These are phyloP conservation scores for Debaryomyces tyrocola DNA, from an alignment of 805 yeast genomes.

Conservation along the genomic window DNA sequence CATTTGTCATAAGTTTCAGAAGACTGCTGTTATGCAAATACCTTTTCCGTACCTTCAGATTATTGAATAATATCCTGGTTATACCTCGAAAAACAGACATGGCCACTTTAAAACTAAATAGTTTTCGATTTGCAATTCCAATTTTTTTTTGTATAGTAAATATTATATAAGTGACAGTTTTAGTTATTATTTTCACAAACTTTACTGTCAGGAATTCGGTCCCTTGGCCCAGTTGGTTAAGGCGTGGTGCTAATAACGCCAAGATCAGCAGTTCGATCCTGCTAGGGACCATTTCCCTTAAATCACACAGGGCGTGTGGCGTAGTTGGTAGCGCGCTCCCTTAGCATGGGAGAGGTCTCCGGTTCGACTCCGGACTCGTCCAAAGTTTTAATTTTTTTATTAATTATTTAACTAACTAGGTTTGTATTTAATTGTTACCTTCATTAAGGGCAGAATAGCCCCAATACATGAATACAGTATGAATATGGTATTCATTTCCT, in stretches of 20 bases:
- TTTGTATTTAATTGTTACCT: neutral
- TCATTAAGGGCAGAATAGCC: too few species aligned
- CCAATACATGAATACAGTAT: too few species aligned
- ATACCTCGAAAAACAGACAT: neutral
- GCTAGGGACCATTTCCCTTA: conserved; percentile 64
- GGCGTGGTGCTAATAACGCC: conserved; percentile 57
- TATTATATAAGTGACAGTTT: too few species aligned
- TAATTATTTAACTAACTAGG: neutral
- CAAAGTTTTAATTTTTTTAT: conserved; percentile 22
- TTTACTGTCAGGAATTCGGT: conserved; percentile 19
- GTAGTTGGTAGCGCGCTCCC: conserved; percentile 52
- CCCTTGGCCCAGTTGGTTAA: conserved; percentile 57
- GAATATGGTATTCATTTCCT: too few species aligned
- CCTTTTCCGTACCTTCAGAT: neutral
- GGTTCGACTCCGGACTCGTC: conserved; percentile 47
- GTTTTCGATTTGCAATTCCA: neutral
- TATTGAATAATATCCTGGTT: neutral
- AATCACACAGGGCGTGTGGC: conserved; percentile 40
- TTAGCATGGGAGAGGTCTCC: conserved; percentile 51
- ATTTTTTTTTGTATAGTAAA: neutral
- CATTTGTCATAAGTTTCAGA: neutral
- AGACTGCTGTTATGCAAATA: neutral
- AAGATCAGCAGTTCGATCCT: conserved; percentile 86
- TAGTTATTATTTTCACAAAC: too few species aligned
- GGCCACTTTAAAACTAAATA: neutral